A percentile compares a stretch with the other conserved stretches of the same genome.
These are phyloP conservation scores for Pseudogymnoascus sp. DNA, from an alignment of 2,329 filamentous ascomycete species.

Conservation along the genomic window DNA sequence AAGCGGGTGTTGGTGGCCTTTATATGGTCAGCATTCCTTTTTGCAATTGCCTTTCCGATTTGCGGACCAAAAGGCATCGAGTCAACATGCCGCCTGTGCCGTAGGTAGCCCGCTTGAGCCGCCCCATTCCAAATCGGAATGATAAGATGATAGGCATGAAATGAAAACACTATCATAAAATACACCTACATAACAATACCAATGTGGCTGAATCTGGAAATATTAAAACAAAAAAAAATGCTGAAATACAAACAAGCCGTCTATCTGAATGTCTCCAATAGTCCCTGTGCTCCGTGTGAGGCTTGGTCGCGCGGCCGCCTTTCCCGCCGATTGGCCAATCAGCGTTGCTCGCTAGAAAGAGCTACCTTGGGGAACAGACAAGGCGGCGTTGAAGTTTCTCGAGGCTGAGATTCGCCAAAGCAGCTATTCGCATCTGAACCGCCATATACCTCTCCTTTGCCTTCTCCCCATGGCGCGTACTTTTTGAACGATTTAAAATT, in stretches of 20 bases:
- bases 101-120: conserved; percentile 1
- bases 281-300: neutral
- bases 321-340: neutral
- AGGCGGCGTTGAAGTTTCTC: conserved; percentile 3
- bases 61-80: conserved; percentile 1
- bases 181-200: neutral
- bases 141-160: neutral
- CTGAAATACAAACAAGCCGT: neutral
- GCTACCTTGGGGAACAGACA: conserved; percentile 5
- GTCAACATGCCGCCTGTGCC: conserved; percentile 3
- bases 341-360: neutral
- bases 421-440: neutral
- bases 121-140: neutral
- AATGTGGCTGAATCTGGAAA: neutral
- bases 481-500: neutral
- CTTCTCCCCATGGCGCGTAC: neutral
- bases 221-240: neutral
- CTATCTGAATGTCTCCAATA: neutral
- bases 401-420: conserved; percentile 5
- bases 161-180: neutral
- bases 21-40: conserved; percentile 3
- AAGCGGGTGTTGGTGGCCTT: neutral
- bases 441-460: neutral
- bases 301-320: neutral
- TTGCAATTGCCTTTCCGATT: conserved; percentile 1